Conservation (phyloP, 192 early-diverging fungal species). For the Linnemannia exigua region DNA sequence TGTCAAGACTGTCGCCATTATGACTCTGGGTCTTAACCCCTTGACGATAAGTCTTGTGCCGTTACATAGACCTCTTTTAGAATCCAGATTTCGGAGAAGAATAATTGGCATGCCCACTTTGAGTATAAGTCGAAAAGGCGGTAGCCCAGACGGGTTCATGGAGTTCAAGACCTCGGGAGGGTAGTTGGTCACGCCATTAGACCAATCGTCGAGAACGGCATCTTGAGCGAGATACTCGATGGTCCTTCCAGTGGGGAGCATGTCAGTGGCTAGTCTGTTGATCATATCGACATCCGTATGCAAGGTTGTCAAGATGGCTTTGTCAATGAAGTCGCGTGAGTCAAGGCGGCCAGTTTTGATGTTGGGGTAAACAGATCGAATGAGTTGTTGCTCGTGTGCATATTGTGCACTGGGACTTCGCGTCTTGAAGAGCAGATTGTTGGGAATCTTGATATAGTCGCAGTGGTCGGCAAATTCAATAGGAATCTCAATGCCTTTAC, state of each 20-base stretch:
- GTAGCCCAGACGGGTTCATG: not conserved
- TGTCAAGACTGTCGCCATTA: not conserved
- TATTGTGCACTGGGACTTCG: not conserved
- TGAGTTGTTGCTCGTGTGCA: not conserved
- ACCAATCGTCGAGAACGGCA: not conserved
- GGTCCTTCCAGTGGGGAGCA: not conserved
- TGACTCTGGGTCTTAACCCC: not conserved
- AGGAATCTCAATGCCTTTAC: conserved; percentile 2
- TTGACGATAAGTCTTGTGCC: conserved; percentile 25
- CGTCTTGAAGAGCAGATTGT: not conserved
- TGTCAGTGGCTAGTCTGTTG: not conserved
- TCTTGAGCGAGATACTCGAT: not conserved
- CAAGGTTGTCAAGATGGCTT: not conserved
- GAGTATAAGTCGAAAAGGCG: conserved; percentile 1
- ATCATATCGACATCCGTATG: not conserved
- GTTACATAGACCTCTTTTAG: conserved; percentile 17
- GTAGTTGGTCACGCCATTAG: not conserved
- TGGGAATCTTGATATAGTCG: conserved; percentile 16
- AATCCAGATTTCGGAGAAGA: conserved; percentile 8
- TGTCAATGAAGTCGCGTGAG: not conserved
- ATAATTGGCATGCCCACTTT: conserved; percentile 27
- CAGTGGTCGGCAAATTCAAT: conserved; percentile 10
- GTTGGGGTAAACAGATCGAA: not conserved
- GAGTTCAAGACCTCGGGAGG: conserved; percentile 15
- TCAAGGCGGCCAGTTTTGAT: not conserved